These are phyloP conservation scores for Stachybotrys echinatus DNA, from an alignment of 2,329 filamentous ascomycete species.

Conservation along the genomic window DNA sequence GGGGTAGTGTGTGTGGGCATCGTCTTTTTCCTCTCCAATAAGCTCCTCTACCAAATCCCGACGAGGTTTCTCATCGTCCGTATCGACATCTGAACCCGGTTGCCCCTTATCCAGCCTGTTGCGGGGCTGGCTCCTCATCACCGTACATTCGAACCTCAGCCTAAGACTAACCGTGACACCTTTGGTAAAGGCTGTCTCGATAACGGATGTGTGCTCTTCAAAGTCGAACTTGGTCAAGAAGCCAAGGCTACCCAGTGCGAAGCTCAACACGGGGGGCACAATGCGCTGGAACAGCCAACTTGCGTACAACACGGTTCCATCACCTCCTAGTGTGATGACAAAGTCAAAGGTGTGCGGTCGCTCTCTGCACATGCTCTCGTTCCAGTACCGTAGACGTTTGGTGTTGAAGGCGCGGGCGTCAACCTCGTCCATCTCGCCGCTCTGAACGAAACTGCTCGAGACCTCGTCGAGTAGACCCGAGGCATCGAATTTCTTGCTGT, in stretches of 20 bases:
- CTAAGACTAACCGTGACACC: slow-evolving; percentile 86
- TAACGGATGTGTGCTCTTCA: slow-evolving; percentile 61
- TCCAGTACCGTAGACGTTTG: slow-evolving; percentile 74
- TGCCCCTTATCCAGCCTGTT: slow-evolving; percentile 19
- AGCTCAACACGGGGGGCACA: slow-evolving; percentile 88
- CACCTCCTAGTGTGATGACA: slow-evolving; percentile 83
- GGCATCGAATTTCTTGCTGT: slow-evolving; percentile 69
- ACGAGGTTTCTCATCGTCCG: slow-evolving; percentile 29
- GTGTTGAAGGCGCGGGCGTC: slow-evolving; percentile 29
- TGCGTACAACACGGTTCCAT: slow-evolving; percentile 94
- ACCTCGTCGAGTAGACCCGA: slow-evolving; percentile 61
- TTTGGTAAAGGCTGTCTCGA: slow-evolving; percentile 68
- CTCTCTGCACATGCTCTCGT: slow-evolving; percentile 67
- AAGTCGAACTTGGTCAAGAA: slow-evolving; percentile 98
- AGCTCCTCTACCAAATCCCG: slow-evolving; percentile 84
- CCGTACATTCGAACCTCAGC: slow-evolving; percentile 84
- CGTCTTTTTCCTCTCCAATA: slow-evolving; percentile 78
- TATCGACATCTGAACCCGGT: slow-evolving; percentile 8
- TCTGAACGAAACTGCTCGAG: slow-evolving; percentile 34
- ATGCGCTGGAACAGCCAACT: slow-evolving; percentile 96
- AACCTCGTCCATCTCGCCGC: slow-evolving; percentile 25
- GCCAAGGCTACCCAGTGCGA: slow-evolving; percentile 84
- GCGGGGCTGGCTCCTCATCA: slow-evolving; percentile 71
- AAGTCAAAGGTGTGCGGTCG: slow-evolving; percentile 90
- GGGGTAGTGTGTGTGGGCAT: slow-evolving; percentile 78